A percentile compares a stretch with the other conserved stretches of the same genome.
These are phyloP conservation scores for Gaeumannomyces tritici DNA, from an alignment of 2,329 filamentous ascomycete genomes.

Conservation along the genomic window DNA sequence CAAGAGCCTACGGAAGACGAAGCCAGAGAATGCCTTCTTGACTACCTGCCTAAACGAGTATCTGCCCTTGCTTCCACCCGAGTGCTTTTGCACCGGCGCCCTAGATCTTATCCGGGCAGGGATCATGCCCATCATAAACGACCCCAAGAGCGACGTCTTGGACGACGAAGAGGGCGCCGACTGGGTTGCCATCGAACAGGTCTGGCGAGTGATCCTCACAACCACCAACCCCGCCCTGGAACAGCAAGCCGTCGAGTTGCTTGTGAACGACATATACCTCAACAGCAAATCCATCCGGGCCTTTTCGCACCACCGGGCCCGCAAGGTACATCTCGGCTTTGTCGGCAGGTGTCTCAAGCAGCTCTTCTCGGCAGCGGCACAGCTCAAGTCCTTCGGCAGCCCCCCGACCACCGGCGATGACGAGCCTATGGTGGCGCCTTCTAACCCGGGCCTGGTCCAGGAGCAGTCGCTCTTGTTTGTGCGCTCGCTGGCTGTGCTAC, in stretches of 20 bases:
- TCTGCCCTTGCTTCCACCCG: constrained; percentile 45
- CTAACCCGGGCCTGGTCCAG: constrained; percentile 34
- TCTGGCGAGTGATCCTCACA: constrained; percentile 76
- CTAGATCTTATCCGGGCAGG: constrained; percentile 52
- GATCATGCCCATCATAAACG: constrained; percentile 36
- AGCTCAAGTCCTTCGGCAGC: constrained; percentile 39
- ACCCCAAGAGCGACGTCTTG: constrained; percentile 32
- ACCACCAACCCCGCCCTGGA: constrained; percentile 58
- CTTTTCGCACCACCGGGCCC: constrained; percentile 39
- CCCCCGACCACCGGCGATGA: constrained; percentile 33
- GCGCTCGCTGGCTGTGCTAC: constrained; percentile 59
- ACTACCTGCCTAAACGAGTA: constrained; percentile 43
- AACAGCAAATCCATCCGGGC: constrained; percentile 37
- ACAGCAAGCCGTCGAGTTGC: constrained; percentile 54
- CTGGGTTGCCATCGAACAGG: constrained; percentile 51
- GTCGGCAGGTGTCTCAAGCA: constrained; percentile 66
- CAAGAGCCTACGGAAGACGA: constrained; percentile 24
- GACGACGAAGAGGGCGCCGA: constrained; percentile 38
- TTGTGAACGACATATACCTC: constrained; percentile 65
- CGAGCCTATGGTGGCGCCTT: constrained; percentile 42
- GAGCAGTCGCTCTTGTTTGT: constrained; percentile 55
- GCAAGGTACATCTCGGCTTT: constrained; percentile 56
- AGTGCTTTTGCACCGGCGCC: constrained; percentile 50
- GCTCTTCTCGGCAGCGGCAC: constrained; percentile 52
- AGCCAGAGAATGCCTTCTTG: constrained; percentile 46